Conservation (phyloP, 2,329 filamentous ascomycete species). For the Claviceps africana region DNA sequence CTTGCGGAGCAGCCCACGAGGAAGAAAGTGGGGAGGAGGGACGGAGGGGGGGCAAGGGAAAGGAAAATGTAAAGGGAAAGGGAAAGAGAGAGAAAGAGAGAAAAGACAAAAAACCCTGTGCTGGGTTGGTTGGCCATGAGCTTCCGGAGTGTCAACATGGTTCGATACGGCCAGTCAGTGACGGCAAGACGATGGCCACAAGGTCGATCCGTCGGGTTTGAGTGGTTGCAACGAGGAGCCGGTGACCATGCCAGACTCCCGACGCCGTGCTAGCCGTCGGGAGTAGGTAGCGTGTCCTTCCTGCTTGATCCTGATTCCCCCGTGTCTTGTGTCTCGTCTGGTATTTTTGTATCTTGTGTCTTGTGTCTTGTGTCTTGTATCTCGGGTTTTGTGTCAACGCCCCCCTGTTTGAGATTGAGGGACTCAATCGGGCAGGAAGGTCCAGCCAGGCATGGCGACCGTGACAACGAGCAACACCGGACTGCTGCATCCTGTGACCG, state of each 20-base stretch:
- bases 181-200: conserved; percentile 15
- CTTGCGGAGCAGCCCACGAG: background rate
- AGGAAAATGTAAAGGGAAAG: background rate
- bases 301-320: background rate
- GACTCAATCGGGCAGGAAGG: background rate
- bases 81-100: no score
- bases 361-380: background rate
- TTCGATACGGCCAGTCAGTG: conserved; percentile 5
- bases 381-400: background rate
- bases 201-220: conserved; percentile 16
- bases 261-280: background rate
- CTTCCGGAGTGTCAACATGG: background rate
- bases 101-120: background rate
- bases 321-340: background rate
- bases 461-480: background rate
- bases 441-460: background rate
- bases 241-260: background rate
- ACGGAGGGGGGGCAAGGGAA: no score
- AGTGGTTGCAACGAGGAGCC: conserved; percentile 13
- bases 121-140: background rate
- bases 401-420: background rate
- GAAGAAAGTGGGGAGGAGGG: no score
- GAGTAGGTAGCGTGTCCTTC: background rate
- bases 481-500: background rate
- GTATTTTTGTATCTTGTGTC: background rate